Percentiles rank a stretch among this genome's conserved stretches.
Conservation (phyloP, 164 flowering plant genomes). For the Santalum album region DNA sequence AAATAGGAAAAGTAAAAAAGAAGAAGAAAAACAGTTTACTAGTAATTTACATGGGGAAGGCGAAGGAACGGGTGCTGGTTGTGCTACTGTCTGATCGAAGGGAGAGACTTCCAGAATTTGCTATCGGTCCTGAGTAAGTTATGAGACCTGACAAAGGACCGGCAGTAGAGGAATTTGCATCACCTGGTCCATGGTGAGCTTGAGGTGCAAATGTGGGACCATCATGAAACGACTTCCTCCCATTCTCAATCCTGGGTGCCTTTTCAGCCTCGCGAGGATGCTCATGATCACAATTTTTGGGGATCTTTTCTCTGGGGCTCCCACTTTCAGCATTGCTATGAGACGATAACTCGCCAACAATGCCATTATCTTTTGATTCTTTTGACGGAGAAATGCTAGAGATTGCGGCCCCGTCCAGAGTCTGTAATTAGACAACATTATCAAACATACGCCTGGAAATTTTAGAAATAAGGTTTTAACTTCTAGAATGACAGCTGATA, state of each 20-base stretch:
- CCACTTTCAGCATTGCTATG: constrained; percentile 29
- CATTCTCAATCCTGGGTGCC: constrained; percentile 17
- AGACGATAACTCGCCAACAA: constrained; percentile 12
- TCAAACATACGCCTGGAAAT: not conserved
- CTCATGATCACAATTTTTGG: constrained; percentile 13
- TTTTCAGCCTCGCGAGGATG: constrained; percentile 13
- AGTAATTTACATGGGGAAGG: constrained; percentile 52
- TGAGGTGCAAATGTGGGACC: constrained; percentile 19
- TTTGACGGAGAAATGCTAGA: constrained; percentile 7
- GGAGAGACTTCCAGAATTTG: constrained; percentile 62
- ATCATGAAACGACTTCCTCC: constrained; percentile 5
- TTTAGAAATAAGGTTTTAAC: too few species aligned
- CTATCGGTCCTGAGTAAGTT: constrained; percentile 43
- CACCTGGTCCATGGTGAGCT: constrained; percentile 34
- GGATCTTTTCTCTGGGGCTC: constrained; percentile 22
- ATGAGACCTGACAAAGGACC: constrained; percentile 37
- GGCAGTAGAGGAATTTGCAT: constrained; percentile 39
- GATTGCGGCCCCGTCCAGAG: constrained; percentile 13
- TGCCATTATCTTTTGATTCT: constrained; percentile 13
- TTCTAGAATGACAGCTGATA: too few species aligned
- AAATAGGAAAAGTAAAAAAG: not conserved
- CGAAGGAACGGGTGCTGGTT: constrained; percentile 70
- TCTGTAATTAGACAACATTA: constrained; percentile 19
- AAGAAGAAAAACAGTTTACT: not conserved
- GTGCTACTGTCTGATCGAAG: constrained; percentile 68